Evolutionary conservation across 345 rosid species (phyloP).

Genomic region (Anacardium occidentale): DNA sequence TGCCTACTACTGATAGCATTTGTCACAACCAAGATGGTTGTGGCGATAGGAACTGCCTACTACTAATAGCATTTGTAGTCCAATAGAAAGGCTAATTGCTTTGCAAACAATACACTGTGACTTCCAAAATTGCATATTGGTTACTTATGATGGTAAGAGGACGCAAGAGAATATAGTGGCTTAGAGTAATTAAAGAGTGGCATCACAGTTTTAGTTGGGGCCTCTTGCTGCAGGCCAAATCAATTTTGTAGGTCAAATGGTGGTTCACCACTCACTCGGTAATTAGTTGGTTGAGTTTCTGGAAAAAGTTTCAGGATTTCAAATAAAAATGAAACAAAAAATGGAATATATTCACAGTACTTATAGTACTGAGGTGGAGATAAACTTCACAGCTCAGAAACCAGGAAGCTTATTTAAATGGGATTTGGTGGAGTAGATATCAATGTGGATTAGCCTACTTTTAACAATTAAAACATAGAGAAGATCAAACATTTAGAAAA

Average conservation of each 20-base stretch:
- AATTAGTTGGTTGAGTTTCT: background rate
- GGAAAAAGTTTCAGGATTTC: background rate
- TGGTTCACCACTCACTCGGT: background rate
- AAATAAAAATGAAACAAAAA: background rate
- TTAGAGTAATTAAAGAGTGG: too few relatives aligned
- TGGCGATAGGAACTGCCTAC: too few relatives aligned
- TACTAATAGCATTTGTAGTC: slow-evolving; percentile 46
- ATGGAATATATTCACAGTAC: background rate
- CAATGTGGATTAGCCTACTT: too few relatives aligned
- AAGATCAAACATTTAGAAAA: background rate
- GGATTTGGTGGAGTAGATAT: background rate
- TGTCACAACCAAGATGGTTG: too few relatives aligned
- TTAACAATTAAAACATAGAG: background rate
- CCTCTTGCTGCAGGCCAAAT: background rate
- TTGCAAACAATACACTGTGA: slow-evolving; percentile 56
- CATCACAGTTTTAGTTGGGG: background rate
- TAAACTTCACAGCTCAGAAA: background rate
- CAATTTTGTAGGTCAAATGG: background rate
- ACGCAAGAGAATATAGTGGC: too few relatives aligned
- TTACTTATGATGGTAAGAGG: too few relatives aligned
- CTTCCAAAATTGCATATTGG: too few relatives aligned
- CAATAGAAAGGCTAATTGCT: slow-evolving; percentile 65
- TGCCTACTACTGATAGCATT: too few relatives aligned
- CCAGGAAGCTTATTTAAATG: background rate
- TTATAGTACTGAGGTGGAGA: background rate